Conservation (phyloP, 495 filamentous ascomycete genomes). For the Xeromyces bisporus region DNA sequence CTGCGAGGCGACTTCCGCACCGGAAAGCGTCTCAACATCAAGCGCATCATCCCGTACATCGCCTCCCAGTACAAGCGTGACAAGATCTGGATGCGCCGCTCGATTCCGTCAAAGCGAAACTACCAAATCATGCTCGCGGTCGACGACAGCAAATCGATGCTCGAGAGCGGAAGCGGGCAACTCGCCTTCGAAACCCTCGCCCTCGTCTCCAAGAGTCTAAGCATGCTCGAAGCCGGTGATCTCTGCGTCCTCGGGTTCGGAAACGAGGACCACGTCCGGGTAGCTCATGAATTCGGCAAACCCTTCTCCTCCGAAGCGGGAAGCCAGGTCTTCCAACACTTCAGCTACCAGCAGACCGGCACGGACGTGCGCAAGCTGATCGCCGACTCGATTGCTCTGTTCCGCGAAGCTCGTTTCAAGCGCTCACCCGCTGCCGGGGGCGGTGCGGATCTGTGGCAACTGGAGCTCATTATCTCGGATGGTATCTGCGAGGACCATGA, state of each 20-base stretch:
- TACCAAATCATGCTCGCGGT: slow-evolving; percentile 97
- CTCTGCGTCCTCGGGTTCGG: slow-evolving; percentile 84
- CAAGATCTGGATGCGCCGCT: slow-evolving; percentile 98
- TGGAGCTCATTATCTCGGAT: slow-evolving; percentile 82
- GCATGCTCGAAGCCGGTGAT: slow-evolving; percentile 84
- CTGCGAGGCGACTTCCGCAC: slow-evolving; percentile 94
- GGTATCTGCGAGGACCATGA: slow-evolving; percentile 84
- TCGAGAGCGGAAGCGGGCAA: slow-evolving; percentile 45
- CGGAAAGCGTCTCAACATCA: slow-evolving; percentile 95
- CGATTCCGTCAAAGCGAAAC: slow-evolving; percentile 73
- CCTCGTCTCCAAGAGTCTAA: slow-evolving; percentile 67
- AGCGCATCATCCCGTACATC: slow-evolving; percentile 97
- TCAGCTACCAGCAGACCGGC: slow-evolving; percentile 66
- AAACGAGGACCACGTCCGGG: slow-evolving; percentile 48
- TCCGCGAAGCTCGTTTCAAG: slow-evolving; percentile 55
- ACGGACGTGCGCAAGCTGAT: slow-evolving; percentile 76
- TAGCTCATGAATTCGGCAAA: slow-evolving; percentile 75
- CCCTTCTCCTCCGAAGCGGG: slow-evolving; percentile 76
- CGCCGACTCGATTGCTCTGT: slow-evolving; percentile 56
- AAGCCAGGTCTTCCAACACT: slow-evolving; percentile 61
- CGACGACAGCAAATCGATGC: slow-evolving; percentile 90
- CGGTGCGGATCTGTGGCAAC: slow-evolving; percentile 78
- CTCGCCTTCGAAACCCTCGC: slow-evolving; percentile 86
- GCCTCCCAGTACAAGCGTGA: slow-evolving; percentile 94
- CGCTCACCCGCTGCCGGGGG: slow-evolving; percentile 34